Evolutionary conservation across 2,329 filamentous ascomycete species (phyloP).

Genomic region (Fusarium sp.): DNA sequence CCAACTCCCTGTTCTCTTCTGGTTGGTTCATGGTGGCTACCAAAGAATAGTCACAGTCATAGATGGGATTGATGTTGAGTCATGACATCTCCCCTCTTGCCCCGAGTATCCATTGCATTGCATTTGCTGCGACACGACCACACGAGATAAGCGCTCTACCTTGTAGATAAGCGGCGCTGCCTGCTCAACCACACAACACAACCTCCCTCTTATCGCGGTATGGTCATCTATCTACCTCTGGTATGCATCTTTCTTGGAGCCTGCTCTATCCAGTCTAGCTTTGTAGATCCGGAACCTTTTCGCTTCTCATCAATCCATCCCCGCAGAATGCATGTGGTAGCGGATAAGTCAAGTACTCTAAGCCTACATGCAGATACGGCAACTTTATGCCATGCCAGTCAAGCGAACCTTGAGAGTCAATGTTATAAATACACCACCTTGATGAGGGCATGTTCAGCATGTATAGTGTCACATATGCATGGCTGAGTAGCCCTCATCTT

Average conservation of each 20-base stretch:
- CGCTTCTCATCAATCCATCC: constrained; percentile 17
- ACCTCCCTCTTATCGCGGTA: constrained; percentile 12
- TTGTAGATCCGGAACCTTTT: constrained; percentile 35
- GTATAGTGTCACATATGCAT: constrained; percentile 1
- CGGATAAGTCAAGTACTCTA: not conserved
- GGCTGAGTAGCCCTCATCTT: not conserved
- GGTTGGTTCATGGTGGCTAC: constrained; percentile 30
- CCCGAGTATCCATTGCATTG: constrained; percentile 9
- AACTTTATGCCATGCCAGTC: constrained; percentile 2
- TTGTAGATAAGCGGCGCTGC: constrained; percentile 32
- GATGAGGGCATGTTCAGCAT: constrained; percentile 12
- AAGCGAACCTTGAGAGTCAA: constrained; percentile 29
- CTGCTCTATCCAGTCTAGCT: constrained; percentile 34
- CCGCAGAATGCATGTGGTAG: constrained; percentile 13
- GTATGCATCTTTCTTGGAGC: constrained; percentile 14
- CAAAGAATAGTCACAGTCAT: constrained; percentile 32
- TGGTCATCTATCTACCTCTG: not conserved
- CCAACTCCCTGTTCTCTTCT: constrained; percentile 1
- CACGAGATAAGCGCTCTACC: constrained; percentile 23
- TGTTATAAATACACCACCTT: constrained; percentile 5
- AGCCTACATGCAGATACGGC: not conserved
- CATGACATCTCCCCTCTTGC: constrained; percentile 31
- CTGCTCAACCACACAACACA: constrained; percentile 19
- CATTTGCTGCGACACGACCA: constrained; percentile 5
- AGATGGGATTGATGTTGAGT: constrained; percentile 30